These are phyloP conservation scores for Gossypium turneri DNA, from an alignment of 345 rosid genomes.

Conservation along the genomic window DNA sequence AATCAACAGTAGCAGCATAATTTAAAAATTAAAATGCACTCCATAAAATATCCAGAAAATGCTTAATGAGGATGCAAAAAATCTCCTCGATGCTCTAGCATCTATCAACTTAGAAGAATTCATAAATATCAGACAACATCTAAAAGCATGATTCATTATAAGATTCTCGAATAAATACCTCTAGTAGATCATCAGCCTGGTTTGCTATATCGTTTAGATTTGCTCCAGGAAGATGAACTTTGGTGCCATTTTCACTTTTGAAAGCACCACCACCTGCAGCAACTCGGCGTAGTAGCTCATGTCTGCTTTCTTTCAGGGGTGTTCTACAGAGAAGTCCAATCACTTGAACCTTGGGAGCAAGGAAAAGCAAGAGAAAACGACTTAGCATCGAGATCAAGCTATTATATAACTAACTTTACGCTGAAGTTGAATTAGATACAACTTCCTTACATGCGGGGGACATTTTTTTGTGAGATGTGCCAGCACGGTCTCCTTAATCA, in stretches of 20 bases:
- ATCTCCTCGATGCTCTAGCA: background rate
- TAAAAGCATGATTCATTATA: constrained; percentile 1
- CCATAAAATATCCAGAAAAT: background rate
- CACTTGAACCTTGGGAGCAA: constrained; percentile 65
- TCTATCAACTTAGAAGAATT: background rate
- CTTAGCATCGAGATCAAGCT: background rate
- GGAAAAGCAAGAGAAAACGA: background rate
- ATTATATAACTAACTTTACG: constrained; percentile 7
- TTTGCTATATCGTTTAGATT: constrained; percentile 86
- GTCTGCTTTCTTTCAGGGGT: constrained; percentile 78
- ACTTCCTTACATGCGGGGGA: constrained; percentile 73
- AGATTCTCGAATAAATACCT: constrained; percentile 39
- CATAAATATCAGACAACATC: background rate
- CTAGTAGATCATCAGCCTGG: constrained; percentile 90
- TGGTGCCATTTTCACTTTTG: constrained; percentile 59
- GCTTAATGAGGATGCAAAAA: background rate
- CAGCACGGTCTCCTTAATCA: constrained; percentile 87
- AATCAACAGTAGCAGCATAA: background rate
- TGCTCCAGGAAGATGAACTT: constrained; percentile 86
- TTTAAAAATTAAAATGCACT: background rate
- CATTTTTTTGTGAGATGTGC: constrained; percentile 80
- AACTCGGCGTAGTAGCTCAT: constrained; percentile 83
- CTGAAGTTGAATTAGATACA: background rate
- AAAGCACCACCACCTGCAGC: constrained; percentile 96
- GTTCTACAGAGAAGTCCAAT: constrained; percentile 93